phyloP scores from a whole-genome alignment of 768 basidiomycete species.

The Leccinum imitatum region DNA sequence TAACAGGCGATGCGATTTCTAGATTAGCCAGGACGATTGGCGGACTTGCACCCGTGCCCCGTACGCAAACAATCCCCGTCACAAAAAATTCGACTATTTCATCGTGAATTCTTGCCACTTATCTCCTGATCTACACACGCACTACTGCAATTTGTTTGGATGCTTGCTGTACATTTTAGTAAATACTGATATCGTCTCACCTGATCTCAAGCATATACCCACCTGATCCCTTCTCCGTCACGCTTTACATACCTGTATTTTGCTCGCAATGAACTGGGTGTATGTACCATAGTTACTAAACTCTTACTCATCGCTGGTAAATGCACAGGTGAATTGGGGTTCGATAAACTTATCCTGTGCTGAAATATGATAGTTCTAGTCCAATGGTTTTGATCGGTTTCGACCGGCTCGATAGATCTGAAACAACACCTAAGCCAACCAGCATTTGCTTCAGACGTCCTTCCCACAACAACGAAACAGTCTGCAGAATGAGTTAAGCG shows the following conservation, averaged over 20 bases:
- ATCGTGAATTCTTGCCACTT: constrained; percentile 15
- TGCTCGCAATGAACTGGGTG: constrained; percentile 12
- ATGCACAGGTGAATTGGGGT: neutral
- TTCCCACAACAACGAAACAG: constrained; percentile 92
- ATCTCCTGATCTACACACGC: constrained; percentile 12
- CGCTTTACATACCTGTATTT: constrained; percentile 22
- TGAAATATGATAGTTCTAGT: constrained; percentile 92
- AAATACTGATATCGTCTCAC: constrained; percentile 15
- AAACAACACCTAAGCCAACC: constrained; percentile 87
- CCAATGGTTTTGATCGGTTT: constrained; percentile 90
- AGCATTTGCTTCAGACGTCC: constrained; percentile 87
- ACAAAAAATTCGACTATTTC: constrained; percentile 30
- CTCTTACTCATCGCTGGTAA: constrained; percentile 15
- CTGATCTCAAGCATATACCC: constrained; percentile 26
- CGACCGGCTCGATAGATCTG: constrained; percentile 79
- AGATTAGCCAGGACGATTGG: constrained; percentile 64
- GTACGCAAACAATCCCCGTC: constrained; percentile 26
- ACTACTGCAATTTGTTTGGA: constrained; percentile 12
- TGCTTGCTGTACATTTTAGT: constrained; percentile 14
- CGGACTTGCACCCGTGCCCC: constrained; percentile 26
- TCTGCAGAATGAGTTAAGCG: constrained; percentile 43
- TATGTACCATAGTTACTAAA: constrained; percentile 23
- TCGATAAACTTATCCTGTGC: constrained; percentile 43
- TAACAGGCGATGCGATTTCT: constrained; percentile 71
- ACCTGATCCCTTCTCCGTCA: neutral